Conservation (phyloP, 345 rosid species). For the Brassica rapa region DNA sequence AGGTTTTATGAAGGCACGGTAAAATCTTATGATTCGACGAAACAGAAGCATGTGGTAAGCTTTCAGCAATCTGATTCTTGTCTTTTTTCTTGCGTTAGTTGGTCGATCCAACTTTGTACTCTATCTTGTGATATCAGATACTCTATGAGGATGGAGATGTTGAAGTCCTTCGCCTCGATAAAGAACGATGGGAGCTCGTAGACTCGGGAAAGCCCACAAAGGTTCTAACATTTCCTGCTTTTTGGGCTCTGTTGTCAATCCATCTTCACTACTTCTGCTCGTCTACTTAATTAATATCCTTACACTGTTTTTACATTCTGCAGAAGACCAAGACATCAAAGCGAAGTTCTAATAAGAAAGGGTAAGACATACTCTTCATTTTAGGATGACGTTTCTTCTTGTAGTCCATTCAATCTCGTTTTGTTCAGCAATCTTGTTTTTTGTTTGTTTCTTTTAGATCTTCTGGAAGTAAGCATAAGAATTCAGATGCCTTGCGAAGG, state of each 20-base stretch:
- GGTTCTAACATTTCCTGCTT: slow-evolving; percentile 45
- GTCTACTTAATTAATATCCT: neutral
- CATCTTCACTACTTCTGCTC: slow-evolving; percentile 20
- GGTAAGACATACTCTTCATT: slow-evolving; percentile 43
- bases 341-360: slow-evolving; percentile 46
- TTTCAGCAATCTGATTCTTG: slow-evolving; percentile 19
- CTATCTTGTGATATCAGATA: slow-evolving; percentile 47
- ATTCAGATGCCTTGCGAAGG: slow-evolving; percentile 40
- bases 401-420: neutral
- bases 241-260: slow-evolving; percentile 22
- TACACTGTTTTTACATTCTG: slow-evolving; percentile 21
- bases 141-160: slow-evolving; percentile 95
- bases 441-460: slow-evolving; percentile 51
- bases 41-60: slow-evolving; percentile 87
- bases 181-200: slow-evolving; percentile 87
- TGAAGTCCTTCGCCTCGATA: slow-evolving; percentile 82
- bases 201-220: slow-evolving; percentile 61
- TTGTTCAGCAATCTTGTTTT: neutral
- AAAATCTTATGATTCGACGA: slow-evolving; percentile 83
- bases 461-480: slow-evolving; percentile 50
- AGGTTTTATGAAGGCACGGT: slow-evolving; percentile 95
- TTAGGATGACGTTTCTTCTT: neutral
- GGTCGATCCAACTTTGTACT: slow-evolving; percentile 3
- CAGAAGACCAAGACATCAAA: slow-evolving; percentile 63
- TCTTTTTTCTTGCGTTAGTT: slow-evolving; percentile 11